phyloP scores from a whole-genome alignment of 2,329 filamentous ascomycete species.

The Sporothrix protearum region DNA sequence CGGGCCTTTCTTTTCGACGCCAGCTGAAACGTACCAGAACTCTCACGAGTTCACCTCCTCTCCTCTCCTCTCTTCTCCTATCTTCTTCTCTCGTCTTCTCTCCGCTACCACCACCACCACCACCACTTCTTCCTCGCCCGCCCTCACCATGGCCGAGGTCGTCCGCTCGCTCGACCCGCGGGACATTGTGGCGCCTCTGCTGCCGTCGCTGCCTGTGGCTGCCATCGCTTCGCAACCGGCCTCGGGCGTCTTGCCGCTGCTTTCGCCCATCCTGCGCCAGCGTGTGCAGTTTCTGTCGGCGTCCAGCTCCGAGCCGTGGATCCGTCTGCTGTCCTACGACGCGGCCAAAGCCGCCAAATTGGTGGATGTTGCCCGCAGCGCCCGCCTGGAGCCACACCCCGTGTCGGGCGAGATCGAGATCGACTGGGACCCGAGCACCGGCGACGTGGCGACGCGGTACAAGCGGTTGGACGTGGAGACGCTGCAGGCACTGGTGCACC shows the following conservation, averaged over 20 bases:
- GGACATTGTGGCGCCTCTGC: slow-evolving; percentile 52
- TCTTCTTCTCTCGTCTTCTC: background rate
- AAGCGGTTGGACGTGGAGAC: slow-evolving; percentile 72
- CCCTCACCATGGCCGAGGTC: slow-evolving; percentile 25
- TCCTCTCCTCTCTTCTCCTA: background rate
- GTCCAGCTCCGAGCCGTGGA: slow-evolving; percentile 63
- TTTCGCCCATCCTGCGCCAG: slow-evolving; percentile 64
- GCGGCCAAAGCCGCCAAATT: slow-evolving; percentile 54
- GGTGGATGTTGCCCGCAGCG: slow-evolving; percentile 57
- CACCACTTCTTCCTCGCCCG: background rate
- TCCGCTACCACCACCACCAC: too few species aligned
- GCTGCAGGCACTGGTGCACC: slow-evolving; percentile 61
- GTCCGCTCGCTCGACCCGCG: slow-evolving; percentile 47
- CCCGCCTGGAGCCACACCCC: slow-evolving; percentile 73
- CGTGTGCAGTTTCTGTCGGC: slow-evolving; percentile 63
- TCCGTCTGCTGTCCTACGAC: slow-evolving; percentile 69
- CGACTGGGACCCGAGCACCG: slow-evolving; percentile 49
- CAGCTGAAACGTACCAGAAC: background rate
- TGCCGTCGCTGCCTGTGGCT: slow-evolving; percentile 58
- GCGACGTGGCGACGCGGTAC: slow-evolving; percentile 55
- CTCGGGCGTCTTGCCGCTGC: slow-evolving; percentile 53
- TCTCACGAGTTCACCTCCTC: background rate
- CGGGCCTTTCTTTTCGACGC: background rate
- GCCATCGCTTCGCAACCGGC: slow-evolving; percentile 57
- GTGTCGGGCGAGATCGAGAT: slow-evolving; percentile 76